Conservation (phyloP, 257 asterid genomes). For the Lantana camara region DNA sequence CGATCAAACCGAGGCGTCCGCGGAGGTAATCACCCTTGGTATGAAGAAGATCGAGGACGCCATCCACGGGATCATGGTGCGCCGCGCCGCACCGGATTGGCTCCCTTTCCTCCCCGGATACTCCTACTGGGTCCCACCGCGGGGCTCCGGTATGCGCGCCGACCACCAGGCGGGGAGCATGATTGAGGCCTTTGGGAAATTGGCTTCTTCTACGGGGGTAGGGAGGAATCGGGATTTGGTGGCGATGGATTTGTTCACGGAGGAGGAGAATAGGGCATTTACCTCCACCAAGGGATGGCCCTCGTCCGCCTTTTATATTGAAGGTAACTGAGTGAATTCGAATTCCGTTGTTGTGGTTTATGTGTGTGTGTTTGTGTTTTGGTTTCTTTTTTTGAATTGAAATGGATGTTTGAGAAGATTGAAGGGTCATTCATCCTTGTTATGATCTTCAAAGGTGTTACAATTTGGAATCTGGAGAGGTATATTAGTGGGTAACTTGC, state of each 20-base stretch:
- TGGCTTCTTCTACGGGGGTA: slow-evolving; percentile 26
- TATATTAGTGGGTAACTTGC: slow-evolving; percentile 7
- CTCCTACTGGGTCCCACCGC: slow-evolving; percentile 61
- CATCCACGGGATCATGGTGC: slow-evolving; percentile 51
- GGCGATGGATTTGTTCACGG: slow-evolving; percentile 31
- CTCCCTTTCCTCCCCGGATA: slow-evolving; percentile 56
- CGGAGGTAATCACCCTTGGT: slow-evolving; percentile 49
- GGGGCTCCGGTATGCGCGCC: slow-evolving; percentile 27
- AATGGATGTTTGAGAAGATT: background rate
- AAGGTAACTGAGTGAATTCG: slow-evolving; percentile 31
- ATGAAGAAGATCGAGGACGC: slow-evolving; percentile 56
- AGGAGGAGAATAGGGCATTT: slow-evolving; percentile 43
- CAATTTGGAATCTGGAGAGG: slow-evolving; percentile 28
- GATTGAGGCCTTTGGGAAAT: slow-evolving; percentile 39
- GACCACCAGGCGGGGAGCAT: slow-evolving; percentile 30
- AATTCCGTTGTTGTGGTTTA: background rate
- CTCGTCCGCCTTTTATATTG: slow-evolving; percentile 42
- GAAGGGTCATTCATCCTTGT: slow-evolving; percentile 4
- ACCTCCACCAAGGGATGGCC: slow-evolving; percentile 53
- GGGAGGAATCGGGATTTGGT: slow-evolving; percentile 1
- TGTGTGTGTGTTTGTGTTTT: background rate
- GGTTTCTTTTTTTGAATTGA: background rate
- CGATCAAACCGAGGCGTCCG: slow-evolving; percentile 43
- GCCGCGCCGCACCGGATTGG: slow-evolving; percentile 68
- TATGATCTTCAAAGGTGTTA: slow-evolving; percentile 7